phyloP scores from a whole-genome alignment of 2,329 filamentous ascomycete genomes.

The Verticillium nonalfalfae region DNA sequence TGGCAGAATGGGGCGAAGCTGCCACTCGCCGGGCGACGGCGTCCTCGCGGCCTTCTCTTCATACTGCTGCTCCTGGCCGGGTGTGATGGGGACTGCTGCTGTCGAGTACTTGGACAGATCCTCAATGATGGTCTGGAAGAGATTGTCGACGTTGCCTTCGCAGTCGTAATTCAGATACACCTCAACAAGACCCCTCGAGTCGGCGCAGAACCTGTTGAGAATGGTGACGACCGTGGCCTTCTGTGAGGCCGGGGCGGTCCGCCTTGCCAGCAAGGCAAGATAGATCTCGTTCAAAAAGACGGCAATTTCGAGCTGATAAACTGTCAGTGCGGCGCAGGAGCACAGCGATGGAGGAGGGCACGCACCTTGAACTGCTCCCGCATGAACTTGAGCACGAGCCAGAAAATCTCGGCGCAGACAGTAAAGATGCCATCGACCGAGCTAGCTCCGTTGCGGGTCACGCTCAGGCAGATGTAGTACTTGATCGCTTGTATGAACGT shows the following conservation, averaged over 20 bases:
- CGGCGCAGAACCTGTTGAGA: constrained; percentile 74
- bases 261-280: constrained; percentile 80
- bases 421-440: constrained; percentile 90
- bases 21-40: constrained; percentile 67
- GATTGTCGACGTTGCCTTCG: constrained; percentile 91
- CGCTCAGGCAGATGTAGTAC: constrained; percentile 90
- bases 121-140: constrained; percentile 92
- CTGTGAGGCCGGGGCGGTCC: constrained; percentile 79
- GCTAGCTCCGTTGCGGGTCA: constrained; percentile 92
- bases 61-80: constrained; percentile 77
- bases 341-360: neutral
- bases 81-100: constrained; percentile 66
- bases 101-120: constrained; percentile 86
- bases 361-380: constrained; percentile 84
- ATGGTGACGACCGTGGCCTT: constrained; percentile 89
- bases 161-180: constrained; percentile 98
- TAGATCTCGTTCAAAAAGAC: constrained; percentile 98
- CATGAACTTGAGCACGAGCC: constrained; percentile 93
- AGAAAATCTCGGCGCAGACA: constrained; percentile 95
- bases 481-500: constrained; percentile 92
- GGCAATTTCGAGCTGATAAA: constrained; percentile 79
- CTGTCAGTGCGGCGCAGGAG: neutral
- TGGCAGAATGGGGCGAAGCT: constrained; percentile 76
- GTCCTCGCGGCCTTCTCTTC: constrained; percentile 68
- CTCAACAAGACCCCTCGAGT: constrained; percentile 86